These are phyloP conservation scores for Teunomyces atbi DNA, from an alignment of 805 yeast genomes.

Conservation along the genomic window DNA sequence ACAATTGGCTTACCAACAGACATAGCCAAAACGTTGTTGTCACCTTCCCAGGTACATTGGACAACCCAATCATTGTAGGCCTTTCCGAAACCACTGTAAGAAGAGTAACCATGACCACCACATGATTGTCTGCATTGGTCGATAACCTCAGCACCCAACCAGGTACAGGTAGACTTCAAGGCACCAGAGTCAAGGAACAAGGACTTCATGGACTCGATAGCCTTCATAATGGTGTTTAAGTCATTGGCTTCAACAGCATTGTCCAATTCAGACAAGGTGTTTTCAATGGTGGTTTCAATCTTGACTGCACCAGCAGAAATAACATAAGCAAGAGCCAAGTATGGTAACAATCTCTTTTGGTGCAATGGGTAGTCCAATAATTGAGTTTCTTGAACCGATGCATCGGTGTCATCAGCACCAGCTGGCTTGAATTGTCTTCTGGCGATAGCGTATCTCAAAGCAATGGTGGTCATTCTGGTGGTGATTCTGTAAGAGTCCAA, in stretches of 20 bases:
- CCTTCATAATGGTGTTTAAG: constrained; percentile 41
- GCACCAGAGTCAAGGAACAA: constrained; percentile 85
- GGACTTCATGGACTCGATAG: constrained; percentile 67
- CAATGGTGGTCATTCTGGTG: constrained; percentile 78
- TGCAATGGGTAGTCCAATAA: constrained; percentile 85
- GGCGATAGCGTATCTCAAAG: constrained; percentile 84
- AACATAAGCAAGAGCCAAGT: constrained; percentile 74
- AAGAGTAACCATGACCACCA: constrained; percentile 95
- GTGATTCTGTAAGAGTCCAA: constrained; percentile 79
- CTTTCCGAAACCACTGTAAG: constrained; percentile 89
- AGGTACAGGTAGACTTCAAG: constrained; percentile 83
- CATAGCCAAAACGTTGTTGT: constrained; percentile 81
- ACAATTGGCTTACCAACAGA: constrained; percentile 78
- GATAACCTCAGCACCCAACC: constrained; percentile 77
- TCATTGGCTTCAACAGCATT: constrained; percentile 49
- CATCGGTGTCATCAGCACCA: constrained; percentile 24
- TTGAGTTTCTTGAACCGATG: constrained; percentile 51
- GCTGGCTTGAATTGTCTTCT: constrained; percentile 75
- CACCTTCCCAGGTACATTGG: constrained; percentile 99
- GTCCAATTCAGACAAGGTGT: constrained; percentile 54
- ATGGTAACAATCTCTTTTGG: constrained; percentile 85
- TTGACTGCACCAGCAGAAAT: constrained; percentile 69
- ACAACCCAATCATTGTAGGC: constrained; percentile 94
- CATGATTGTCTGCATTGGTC: constrained; percentile 91
- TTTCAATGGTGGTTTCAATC: constrained; percentile 51